A percentile compares a stretch with the other conserved stretches of the same genome.
Conservation (phyloP, 208 protist species). For the Jaenimonas drosophilae region DNA sequence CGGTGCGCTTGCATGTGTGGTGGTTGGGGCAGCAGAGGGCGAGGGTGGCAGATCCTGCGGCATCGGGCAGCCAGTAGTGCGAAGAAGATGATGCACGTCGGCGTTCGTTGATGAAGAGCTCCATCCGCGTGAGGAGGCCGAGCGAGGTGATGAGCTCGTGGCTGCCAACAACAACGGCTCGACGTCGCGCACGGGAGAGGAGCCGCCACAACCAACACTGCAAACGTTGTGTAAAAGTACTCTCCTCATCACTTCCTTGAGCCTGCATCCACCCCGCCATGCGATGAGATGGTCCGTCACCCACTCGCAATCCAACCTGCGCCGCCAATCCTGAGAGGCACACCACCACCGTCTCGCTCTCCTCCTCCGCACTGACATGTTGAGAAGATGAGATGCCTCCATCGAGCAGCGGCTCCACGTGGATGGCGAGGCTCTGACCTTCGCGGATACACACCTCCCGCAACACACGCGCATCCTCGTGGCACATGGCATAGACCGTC, state of each 20-base stretch:
- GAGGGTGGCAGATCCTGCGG: conserved; percentile 30
- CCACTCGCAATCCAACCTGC: too few relatives aligned
- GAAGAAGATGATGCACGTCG: conserved; percentile 15
- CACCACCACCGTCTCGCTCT: conserved; percentile 56
- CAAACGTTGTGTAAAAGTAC: conserved; percentile 32
- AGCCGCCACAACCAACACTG: conserved; percentile 72
- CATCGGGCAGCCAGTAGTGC: conserved; percentile 60
- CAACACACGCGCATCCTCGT: too few relatives aligned
- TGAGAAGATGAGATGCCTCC: too few relatives aligned
- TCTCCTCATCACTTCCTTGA: neutral
- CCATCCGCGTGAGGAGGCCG: conserved; percentile 40
- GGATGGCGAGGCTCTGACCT: too few relatives aligned
- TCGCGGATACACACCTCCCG: too few relatives aligned
- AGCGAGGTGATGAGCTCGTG: conserved; percentile 48
- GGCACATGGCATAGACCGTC: too few relatives aligned
- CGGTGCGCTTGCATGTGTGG: conserved; percentile 46
- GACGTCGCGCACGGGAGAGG: conserved; percentile 32
- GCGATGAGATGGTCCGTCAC: too few relatives aligned
- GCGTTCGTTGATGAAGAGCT: conserved; percentile 42
- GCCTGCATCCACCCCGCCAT: neutral
- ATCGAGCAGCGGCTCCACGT: too few relatives aligned
- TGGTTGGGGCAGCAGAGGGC: conserved; percentile 72
- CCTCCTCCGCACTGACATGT: conserved; percentile 21
- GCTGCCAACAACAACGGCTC: conserved; percentile 56
- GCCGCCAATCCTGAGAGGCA: conserved; percentile 37